Conservation (phyloP, 495 filamentous ascomycete genomes). For the Annulohypoxylon bovei region DNA sequence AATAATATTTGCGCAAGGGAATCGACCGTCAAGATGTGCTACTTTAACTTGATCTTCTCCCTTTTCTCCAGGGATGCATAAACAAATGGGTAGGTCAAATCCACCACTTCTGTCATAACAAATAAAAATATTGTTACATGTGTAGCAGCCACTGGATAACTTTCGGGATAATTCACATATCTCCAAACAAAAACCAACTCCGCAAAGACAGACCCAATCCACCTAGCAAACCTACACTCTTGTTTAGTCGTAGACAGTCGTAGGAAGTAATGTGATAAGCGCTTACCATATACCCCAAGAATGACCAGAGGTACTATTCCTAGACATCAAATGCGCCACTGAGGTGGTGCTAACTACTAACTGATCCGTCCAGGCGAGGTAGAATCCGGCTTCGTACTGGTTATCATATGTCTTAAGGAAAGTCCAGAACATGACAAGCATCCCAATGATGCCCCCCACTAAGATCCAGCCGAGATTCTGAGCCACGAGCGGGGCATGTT, state of each 20-base stretch:
- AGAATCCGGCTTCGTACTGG: background rate
- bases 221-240: background rate
- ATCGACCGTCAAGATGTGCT: too few species aligned
- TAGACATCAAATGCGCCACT: background rate
- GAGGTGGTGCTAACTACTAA: background rate
- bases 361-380: background rate
- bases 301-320: constrained; percentile 4
- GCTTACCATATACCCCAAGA: constrained; percentile 9
- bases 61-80: background rate
- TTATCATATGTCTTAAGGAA: background rate
- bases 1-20: too few species aligned
- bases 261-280: background rate
- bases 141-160: background rate
- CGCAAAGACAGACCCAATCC: constrained; percentile 1
- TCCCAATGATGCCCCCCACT: background rate
- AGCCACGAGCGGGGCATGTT: constrained; percentile 1
- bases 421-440: background rate
- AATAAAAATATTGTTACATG: background rate
- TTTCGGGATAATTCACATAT: constrained; percentile 6
- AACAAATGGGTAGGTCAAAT: constrained; percentile 1
- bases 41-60: constrained; percentile 1
- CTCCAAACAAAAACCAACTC: background rate
- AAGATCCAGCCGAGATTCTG: background rate
- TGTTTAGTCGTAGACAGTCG: background rate
- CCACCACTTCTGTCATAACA: background rate